Base-by-base conservation (phyloP, 495 filamentous ascomycete genomes). In the Hypoxylon subgilvum region DNA sequence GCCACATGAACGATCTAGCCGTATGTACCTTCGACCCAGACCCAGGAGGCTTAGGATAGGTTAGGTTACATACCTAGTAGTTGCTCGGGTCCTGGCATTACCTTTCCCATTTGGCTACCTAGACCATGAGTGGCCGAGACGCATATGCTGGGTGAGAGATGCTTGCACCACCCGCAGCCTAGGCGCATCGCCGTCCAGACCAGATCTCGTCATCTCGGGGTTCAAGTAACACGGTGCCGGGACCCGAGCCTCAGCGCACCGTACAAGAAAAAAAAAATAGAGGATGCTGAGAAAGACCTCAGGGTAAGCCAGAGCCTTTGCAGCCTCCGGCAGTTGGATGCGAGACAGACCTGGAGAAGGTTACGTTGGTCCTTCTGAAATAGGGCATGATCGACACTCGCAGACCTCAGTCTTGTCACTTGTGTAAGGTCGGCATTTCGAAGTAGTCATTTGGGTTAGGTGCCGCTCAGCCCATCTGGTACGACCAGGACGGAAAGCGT, bases 191-290 rank as follows among this genome's bases (percentile, higher is more conserved):
- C 10, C 25, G 25, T 30, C 14, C 44, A 30, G 52, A 42, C 28
- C 21, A 63, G 52, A 63, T 57, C 59, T 63, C 52, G 59, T 63
- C 59, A 63, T 48, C 59, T 59, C 61, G 54, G 61, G 50, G 49
- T 59, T 64, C 49, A 42, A 42, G 61, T 64, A 54, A 51, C 61
- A 64, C 54, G 49, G 18, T 36, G 42, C 40, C 47, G 57, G 25
- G 30, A 18, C 34, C 31, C 42, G 56, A 48, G 21, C 40, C 31
- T 28, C 39, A 28, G 41, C 39, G 22, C 23, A 8, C 4, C 23
- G 23, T 8, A 27, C 8, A 27, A 27, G 23, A 27, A 27, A 27
- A 27, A 27, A 21, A 28, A 35, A 43, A 47, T 30, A 30, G 5
- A 30, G 5, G 10, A 5, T 3, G 31, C 7, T 34, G n/a, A 34